These are phyloP conservation scores for Xylaria sp. DNA, from an alignment of 2,329 filamentous ascomycete species.

Conservation along the genomic window DNA sequence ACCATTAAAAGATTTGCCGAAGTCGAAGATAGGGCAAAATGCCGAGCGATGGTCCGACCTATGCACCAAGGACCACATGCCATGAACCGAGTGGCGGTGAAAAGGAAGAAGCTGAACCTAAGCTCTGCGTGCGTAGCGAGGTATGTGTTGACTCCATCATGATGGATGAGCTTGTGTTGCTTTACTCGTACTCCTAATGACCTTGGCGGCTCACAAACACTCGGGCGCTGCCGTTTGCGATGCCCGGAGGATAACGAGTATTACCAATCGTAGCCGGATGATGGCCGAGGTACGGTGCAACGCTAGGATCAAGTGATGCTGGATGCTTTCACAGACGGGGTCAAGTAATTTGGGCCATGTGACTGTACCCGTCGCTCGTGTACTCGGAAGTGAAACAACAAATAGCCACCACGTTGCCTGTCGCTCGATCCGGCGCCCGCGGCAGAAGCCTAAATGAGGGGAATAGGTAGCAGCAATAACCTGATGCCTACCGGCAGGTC, in stretches of 20 bases:
- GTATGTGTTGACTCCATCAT: constrained; percentile 3
- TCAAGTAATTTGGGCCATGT: constrained; percentile 15
- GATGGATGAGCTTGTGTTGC: background rate
- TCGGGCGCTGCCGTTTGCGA: constrained; percentile 1
- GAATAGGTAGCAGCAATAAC: background rate
- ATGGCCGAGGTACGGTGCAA: constrained; percentile 17
- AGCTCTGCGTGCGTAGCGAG: background rate
- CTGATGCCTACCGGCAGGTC: background rate
- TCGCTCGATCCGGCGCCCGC: constrained; percentile 18
- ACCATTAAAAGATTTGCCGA: background rate
- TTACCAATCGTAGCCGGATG: constrained; percentile 2
- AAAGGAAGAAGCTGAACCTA: constrained; percentile 15
- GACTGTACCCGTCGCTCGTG: constrained; percentile 15
- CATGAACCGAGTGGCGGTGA: constrained; percentile 16
- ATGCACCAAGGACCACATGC: constrained; percentile 2
- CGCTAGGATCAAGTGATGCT: constrained; percentile 19
- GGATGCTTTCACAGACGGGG: constrained; percentile 13
- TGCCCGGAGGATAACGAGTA: constrained; percentile 6
- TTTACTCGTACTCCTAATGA: background rate
- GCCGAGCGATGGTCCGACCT: background rate
- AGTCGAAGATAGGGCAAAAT: background rate
- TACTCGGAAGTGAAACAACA: constrained; percentile 16
- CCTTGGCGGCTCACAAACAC: too few species aligned
- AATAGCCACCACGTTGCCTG: constrained; percentile 19
- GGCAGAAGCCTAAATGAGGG: constrained; percentile 16